Evolutionary conservation across 2,329 filamentous ascomycete species (phyloP).

Genomic region (Setomelanomma holmii): DNA sequence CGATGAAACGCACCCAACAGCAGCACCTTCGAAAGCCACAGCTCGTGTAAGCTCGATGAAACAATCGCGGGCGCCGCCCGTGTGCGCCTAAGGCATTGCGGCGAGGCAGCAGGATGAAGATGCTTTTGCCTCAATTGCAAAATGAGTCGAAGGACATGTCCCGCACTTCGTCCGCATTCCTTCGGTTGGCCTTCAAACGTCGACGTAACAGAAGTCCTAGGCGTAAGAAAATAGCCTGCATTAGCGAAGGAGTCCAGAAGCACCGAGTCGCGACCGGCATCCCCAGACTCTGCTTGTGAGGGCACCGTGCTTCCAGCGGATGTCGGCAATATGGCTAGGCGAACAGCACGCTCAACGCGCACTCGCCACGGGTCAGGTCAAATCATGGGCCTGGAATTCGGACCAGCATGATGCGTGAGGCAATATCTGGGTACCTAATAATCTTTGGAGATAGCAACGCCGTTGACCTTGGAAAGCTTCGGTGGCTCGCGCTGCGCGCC

Average conservation of each 20-base stretch:
- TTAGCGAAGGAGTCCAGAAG: conserved; percentile 8
- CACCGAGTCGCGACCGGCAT: not conserved
- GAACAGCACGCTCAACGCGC: not conserved
- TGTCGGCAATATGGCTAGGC: not conserved
- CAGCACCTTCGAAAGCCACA: conserved; percentile 8
- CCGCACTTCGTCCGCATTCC: conserved; percentile 14
- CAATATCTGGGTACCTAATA: not conserved
- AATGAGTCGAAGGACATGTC: conserved; percentile 12
- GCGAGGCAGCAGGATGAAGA: not conserved
- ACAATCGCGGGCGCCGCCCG: conserved; percentile 23
- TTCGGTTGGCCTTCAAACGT: conserved; percentile 16
- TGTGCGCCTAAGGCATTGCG: conserved; percentile 7
- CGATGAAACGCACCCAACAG: conserved; percentile 33
- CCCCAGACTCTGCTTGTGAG: not conserved
- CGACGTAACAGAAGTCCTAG: conserved; percentile 15
- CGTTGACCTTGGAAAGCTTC: not conserved
- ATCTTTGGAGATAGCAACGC: not conserved
- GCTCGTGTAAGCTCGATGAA: conserved; percentile 21
- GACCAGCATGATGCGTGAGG: too few relatives aligned
- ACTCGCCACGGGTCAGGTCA: too few relatives aligned
- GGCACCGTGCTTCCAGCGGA: not conserved
- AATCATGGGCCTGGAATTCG: too few relatives aligned
- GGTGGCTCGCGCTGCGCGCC: not conserved
- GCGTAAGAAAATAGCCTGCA: conserved; percentile 12
- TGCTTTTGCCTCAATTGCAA: conserved; percentile 6